A percentile compares a stretch with the other conserved stretches of the same genome.
phyloP scores from a whole-genome alignment of 441 rosid species.

The Mallotus japonicus region DNA sequence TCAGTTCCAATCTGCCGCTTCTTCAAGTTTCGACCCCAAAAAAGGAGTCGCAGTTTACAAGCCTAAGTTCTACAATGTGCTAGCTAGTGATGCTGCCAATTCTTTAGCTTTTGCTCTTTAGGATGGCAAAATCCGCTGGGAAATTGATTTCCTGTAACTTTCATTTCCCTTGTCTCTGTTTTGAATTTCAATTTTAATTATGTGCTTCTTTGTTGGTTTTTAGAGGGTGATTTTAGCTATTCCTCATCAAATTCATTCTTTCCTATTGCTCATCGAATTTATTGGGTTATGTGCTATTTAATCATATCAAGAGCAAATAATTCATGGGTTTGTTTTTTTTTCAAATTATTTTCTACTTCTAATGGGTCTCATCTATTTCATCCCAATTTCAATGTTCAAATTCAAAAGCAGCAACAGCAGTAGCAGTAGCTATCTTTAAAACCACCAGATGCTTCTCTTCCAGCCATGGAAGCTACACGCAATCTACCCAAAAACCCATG shows the following conservation, averaged over 20 bases:
- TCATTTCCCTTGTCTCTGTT: background rate
- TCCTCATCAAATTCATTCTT: no score
- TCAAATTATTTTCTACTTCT: background rate
- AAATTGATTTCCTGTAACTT: conserved; percentile 86
- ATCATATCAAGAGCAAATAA: background rate
- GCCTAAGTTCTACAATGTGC: conserved; percentile 84
- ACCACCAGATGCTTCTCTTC: conserved; percentile 50
- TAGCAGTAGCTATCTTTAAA: no score
- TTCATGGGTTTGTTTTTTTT: background rate
- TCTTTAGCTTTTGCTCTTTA: conserved; percentile 72
- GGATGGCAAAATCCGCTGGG: conserved; percentile 69
- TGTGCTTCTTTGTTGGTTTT: background rate
- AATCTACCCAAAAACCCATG: conserved; percentile 54
- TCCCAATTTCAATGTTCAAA: no score
- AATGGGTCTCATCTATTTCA: background rate
- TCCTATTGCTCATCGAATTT: no score
- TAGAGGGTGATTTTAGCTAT: no score
- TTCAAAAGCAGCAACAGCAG: no score
- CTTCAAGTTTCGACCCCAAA: conserved; percentile 37
- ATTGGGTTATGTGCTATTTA: background rate
- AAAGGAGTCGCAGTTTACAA: conserved; percentile 76
- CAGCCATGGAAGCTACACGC: conserved; percentile 56
- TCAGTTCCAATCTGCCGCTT: conserved; percentile 22
- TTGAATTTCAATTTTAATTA: conserved; percentile 6
- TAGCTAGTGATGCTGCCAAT: conserved; percentile 74